phyloP scores from a whole-genome alignment of 768 basidiomycete genomes.

The Zangia roseola region DNA sequence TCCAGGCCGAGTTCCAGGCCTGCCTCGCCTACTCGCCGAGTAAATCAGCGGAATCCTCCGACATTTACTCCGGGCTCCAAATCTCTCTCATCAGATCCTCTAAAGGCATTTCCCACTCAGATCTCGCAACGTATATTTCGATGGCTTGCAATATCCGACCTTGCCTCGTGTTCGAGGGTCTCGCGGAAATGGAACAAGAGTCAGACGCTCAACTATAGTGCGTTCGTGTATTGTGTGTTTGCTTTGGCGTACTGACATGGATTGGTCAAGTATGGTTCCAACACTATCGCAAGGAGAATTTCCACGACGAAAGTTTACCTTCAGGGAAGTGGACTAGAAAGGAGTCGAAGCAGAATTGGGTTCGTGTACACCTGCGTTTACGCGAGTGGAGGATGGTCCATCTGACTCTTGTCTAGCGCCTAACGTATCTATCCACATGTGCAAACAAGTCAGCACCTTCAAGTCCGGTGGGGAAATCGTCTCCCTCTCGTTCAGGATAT shows the following conservation, averaged over 20 bases:
- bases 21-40: conserved; percentile 35
- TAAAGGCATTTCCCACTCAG: conserved; percentile 76
- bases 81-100: conserved; percentile 48
- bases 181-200: conserved; percentile 86
- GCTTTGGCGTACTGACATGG: conserved; percentile 1
- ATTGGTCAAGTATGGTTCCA: conserved; percentile 82
- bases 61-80: conserved; percentile 27
- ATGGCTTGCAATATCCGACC: conserved; percentile 56
- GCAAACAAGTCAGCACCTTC: conserved; percentile 41
- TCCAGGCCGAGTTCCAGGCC: conserved; percentile 47
- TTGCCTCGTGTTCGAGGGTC: conserved; percentile 77
- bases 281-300: conserved; percentile 83
- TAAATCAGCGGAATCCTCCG: conserved; percentile 21
- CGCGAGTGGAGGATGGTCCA: conserved; percentile 7
- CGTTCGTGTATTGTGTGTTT: conserved; percentile 14
- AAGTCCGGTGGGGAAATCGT: conserved; percentile 46
- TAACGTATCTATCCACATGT: conserved; percentile 42
- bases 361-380: conserved; percentile 17
- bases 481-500: conserved; percentile 56
- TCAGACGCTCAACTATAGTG: conserved; percentile 90
- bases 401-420: conserved; percentile 43
- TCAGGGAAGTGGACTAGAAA: conserved; percentile 89
- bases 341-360: conserved; percentile 95
- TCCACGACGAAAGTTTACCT: conserved; percentile 75
- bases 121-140: conserved; percentile 77